Conservation (phyloP, 257 asterid genomes). For the Asclepias syriaca region DNA sequence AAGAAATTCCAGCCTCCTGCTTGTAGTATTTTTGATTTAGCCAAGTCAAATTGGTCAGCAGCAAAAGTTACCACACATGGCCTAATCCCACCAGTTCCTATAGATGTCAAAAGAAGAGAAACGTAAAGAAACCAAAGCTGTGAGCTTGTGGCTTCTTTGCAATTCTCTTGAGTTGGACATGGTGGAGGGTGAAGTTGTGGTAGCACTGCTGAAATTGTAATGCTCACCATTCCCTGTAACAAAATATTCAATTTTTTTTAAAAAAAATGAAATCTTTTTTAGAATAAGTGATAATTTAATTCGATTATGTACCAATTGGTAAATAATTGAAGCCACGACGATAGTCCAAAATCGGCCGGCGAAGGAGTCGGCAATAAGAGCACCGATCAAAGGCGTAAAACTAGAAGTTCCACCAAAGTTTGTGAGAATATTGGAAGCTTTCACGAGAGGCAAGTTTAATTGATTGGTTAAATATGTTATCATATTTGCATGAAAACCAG, state of each 20-base stretch:
- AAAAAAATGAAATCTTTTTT: too few species aligned
- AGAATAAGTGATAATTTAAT: too few species aligned
- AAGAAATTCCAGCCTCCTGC: constrained; percentile 67
- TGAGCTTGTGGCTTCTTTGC: constrained; percentile 52
- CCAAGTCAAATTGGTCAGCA: constrained; percentile 83
- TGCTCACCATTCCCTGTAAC: constrained; percentile 61
- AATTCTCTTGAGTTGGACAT: constrained; percentile 63
- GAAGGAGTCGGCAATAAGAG: constrained; percentile 61
- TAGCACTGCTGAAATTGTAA: constrained; percentile 52
- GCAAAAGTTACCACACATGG: constrained; percentile 80
- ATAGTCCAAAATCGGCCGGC: constrained; percentile 77
- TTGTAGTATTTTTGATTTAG: constrained; percentile 36
- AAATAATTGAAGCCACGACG: constrained; percentile 50
- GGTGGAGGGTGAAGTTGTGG: constrained; percentile 71
- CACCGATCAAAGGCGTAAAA: constrained; percentile 73
- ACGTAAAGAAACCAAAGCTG: constrained; percentile 60
- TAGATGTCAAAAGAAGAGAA: constrained; percentile 51
- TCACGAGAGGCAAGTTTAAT: constrained; percentile 71
- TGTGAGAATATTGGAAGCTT: constrained; percentile 68
- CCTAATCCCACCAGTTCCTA: constrained; percentile 75
- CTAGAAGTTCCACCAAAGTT: constrained; percentile 61
- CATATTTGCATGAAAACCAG: constrained; percentile 79
- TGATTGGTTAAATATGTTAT: constrained; percentile 68
- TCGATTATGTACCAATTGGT: constrained; percentile 37
- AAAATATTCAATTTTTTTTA: neutral